phyloP scores from a whole-genome alignment of 2,329 filamentous ascomycete genomes.

The Nemania serpens region DNA sequence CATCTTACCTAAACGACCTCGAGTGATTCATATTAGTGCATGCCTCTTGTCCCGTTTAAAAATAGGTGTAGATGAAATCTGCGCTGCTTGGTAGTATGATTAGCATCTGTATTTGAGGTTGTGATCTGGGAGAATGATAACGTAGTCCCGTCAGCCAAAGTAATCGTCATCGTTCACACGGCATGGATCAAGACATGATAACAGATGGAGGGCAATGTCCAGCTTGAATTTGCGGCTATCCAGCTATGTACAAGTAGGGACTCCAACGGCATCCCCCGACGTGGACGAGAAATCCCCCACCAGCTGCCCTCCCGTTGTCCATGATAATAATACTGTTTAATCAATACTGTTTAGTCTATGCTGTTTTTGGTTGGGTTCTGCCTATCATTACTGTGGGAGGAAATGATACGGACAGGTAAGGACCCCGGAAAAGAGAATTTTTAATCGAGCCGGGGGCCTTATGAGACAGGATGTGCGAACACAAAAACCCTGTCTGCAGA shows the following conservation, averaged over 20 bases:
- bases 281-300: conserved; percentile 43
- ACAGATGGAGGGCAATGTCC: conserved; percentile 23
- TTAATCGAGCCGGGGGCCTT: conserved; percentile 45
- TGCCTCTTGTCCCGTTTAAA: too few relatives aligned
- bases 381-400: conserved; percentile 22
- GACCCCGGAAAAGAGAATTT: conserved; percentile 31
- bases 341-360: neutral
- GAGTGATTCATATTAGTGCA: too few relatives aligned
- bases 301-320: conserved; percentile 42
- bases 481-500: conserved; percentile 39
- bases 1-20: too few relatives aligned
- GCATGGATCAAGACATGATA: conserved; percentile 2
- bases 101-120: too few relatives aligned
- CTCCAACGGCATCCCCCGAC: conserved; percentile 41
- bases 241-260: conserved; percentile 38
- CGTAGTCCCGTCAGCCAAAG: too few relatives aligned
- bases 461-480: conserved; percentile 40
- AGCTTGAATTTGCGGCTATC: conserved; percentile 41
- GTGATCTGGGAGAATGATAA: too few relatives aligned
- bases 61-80: too few relatives aligned
- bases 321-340: conserved; percentile 7
- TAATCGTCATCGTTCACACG: neutral
- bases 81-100: too few relatives aligned
- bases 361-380: conserved; percentile 20
- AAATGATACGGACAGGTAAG: conserved; percentile 12